Conservation (phyloP, 2,329 filamentous ascomycete species). For the Aspergillus candidus region DNA sequence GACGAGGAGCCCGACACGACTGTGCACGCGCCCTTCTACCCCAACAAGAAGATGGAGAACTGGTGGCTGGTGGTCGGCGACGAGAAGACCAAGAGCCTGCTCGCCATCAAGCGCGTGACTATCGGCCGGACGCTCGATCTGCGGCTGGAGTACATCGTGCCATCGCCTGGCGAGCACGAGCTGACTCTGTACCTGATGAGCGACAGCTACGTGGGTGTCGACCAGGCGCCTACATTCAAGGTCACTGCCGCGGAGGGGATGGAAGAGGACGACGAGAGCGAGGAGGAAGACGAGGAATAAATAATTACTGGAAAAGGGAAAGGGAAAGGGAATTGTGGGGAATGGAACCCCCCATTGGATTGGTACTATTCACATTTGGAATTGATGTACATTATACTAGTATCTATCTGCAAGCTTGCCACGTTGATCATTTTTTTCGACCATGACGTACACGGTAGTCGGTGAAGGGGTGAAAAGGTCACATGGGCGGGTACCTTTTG, state of each 20-base stretch:
- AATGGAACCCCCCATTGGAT: too few species aligned
- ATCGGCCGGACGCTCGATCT: conserved; percentile 72
- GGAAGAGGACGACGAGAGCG: conserved; percentile 90
- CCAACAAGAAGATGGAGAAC: conserved; percentile 85
- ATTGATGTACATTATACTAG: too few species aligned
- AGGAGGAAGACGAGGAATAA: conserved; percentile 65
- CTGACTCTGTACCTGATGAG: conserved; percentile 93
- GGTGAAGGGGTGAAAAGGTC: too few species aligned
- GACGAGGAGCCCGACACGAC: conserved; percentile 70
- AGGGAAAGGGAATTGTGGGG: conserved; percentile 16
- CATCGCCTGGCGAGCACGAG: conserved; percentile 76
- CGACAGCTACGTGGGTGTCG: conserved; percentile 93
- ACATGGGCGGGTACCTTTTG: too few species aligned
- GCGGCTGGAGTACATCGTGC: conserved; percentile 81
- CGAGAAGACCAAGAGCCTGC: conserved; percentile 75
- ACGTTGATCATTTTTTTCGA: too few species aligned
- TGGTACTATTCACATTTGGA: too few species aligned
- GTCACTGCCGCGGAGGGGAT: conserved; percentile 84
- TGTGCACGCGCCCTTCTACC: conserved; percentile 94
- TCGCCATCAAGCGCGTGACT: conserved; percentile 92
- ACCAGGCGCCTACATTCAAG: conserved; percentile 87
- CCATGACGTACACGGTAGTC: neutral
- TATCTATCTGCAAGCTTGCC: too few species aligned
- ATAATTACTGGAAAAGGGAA: conserved; percentile 5
- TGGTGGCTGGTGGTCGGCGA: conserved; percentile 98